These are phyloP conservation scores for Metschnikowia colocasiae DNA, from an alignment of 805 yeast genomes.

Conservation along the genomic window DNA sequence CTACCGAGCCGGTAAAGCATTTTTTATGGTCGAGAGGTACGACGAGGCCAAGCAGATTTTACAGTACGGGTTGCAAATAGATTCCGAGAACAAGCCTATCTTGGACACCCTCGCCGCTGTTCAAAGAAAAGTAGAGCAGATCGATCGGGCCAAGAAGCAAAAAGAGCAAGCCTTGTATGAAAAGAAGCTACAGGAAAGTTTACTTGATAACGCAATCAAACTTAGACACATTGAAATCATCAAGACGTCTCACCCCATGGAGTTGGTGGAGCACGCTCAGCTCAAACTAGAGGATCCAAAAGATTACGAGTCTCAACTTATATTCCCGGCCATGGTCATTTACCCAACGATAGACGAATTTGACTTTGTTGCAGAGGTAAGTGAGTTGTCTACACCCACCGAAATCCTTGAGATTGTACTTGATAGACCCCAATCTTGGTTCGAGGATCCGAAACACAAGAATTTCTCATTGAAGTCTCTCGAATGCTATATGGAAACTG, in stretches of 20 bases:
- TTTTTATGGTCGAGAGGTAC: conserved; percentile 57
- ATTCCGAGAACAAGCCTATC: conserved; percentile 56
- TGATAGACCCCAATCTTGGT: conserved; percentile 68
- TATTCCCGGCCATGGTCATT: conserved; percentile 75
- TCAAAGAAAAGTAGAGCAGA: conserved; percentile 28
- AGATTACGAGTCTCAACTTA: conserved; percentile 72
- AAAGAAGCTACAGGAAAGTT: conserved; percentile 38
- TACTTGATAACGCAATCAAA: conserved; percentile 56
- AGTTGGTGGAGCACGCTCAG: conserved; percentile 48
- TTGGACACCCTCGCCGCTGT: conserved; percentile 43
- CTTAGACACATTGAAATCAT: conserved; percentile 54
- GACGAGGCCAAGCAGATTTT: conserved; percentile 72
- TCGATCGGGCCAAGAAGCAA: conserved; percentile 27
- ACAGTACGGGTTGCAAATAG: conserved; percentile 61
- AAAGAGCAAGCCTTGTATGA: conserved; percentile 39
- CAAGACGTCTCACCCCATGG: conserved; percentile 52
- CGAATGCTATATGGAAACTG: conserved; percentile 79
- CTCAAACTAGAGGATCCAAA: conserved; percentile 57
- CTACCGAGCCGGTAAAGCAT: conserved; percentile 81
- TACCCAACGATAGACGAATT: conserved; percentile 84
- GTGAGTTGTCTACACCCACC: conserved; percentile 65
- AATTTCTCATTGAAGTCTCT: conserved; percentile 58
- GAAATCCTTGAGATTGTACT: conserved; percentile 58
- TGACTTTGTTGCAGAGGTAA: conserved; percentile 71
- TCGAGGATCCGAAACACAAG: conserved; percentile 55